Evolutionary conservation across 2,329 filamentous ascomycete genomes (phyloP).

Genomic region (Colletotrichum theobromicola): DNA sequence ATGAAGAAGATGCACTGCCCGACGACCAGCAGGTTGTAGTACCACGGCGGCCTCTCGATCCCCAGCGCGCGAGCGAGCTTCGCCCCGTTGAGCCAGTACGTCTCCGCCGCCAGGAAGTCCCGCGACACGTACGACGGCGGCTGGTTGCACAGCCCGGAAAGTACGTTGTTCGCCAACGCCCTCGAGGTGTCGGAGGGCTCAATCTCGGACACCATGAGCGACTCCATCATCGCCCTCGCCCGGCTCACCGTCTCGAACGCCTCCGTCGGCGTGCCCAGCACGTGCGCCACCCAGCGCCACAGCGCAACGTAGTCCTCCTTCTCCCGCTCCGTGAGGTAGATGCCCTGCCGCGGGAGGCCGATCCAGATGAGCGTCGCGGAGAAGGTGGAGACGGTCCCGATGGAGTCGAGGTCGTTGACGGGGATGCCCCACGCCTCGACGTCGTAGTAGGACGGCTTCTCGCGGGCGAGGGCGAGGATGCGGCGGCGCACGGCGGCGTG

Average conservation of each 20-base stretch:
- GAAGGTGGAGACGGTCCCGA: slow-evolving; percentile 75
- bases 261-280: slow-evolving; percentile 72
- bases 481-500: slow-evolving; percentile 68
- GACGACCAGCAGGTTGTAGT: slow-evolving; percentile 64
- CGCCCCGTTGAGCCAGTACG: slow-evolving; percentile 73
- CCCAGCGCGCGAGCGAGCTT: slow-evolving; percentile 65
- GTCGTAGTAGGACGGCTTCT: slow-evolving; percentile 64
- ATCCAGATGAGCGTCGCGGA: slow-evolving; percentile 71
- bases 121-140: slow-evolving; percentile 70
- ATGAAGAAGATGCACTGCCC: slow-evolving; percentile 73
- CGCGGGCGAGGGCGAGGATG: slow-evolving; percentile 61
- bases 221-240: slow-evolving; percentile 71
- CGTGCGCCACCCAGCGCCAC: slow-evolving; percentile 76
- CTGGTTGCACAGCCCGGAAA: slow-evolving; percentile 68
- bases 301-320: slow-evolving; percentile 74
- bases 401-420: slow-evolving; percentile 77
- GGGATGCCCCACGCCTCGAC: slow-evolving; percentile 64
- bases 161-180: slow-evolving; percentile 76
- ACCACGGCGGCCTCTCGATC: slow-evolving; percentile 59
- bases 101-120: slow-evolving; percentile 71
- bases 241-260: slow-evolving; percentile 60
- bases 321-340: slow-evolving; percentile 67
- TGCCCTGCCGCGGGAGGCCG: slow-evolving; percentile 74
- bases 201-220: slow-evolving; percentile 69
- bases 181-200: slow-evolving; percentile 66